A percentile compares a stretch with the other conserved stretches of the same genome.
phyloP scores from a whole-genome alignment of 768 basidiomycete species.

The Trametes cubensis region DNA sequence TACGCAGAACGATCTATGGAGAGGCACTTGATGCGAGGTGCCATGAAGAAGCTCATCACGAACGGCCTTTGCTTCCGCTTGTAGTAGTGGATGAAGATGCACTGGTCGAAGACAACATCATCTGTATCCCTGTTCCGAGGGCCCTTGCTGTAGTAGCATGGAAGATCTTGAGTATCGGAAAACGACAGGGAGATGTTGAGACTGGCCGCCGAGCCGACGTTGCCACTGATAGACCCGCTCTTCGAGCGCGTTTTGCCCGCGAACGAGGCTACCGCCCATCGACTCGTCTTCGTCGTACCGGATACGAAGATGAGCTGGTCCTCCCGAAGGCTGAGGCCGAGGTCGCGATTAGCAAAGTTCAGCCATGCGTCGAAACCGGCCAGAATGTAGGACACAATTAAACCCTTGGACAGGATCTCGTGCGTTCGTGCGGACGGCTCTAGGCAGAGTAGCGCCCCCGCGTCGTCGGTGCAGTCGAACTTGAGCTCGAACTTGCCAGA shows the following conservation, averaged over 20 bases:
- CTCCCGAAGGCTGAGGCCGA: neutral
- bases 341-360: slow-evolving; percentile 11
- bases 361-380: slow-evolving; percentile 12
- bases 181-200: slow-evolving; percentile 1
- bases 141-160: neutral
- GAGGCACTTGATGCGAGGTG: too few relatives aligned
- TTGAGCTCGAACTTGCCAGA: slow-evolving; percentile 1
- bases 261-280: slow-evolving; percentile 23
- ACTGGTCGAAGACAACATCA: slow-evolving; percentile 11
- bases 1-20: too few relatives aligned
- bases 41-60: too few relatives aligned
- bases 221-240: neutral
- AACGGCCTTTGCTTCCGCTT: slow-evolving; percentile 8
- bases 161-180: neutral
- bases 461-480: slow-evolving; percentile 15
- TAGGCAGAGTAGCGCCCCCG: slow-evolving; percentile 17
- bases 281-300: slow-evolving; percentile 21
- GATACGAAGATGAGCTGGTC: slow-evolving; percentile 20
- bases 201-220: neutral
- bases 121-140: neutral
- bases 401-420: neutral
- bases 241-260: neutral
- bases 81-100: slow-evolving; percentile 24
- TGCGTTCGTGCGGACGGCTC: neutral
- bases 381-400: slow-evolving; percentile 8